phyloP scores from a whole-genome alignment of 73 alveolate genomes.

The Breviolum minutum region DNA sequence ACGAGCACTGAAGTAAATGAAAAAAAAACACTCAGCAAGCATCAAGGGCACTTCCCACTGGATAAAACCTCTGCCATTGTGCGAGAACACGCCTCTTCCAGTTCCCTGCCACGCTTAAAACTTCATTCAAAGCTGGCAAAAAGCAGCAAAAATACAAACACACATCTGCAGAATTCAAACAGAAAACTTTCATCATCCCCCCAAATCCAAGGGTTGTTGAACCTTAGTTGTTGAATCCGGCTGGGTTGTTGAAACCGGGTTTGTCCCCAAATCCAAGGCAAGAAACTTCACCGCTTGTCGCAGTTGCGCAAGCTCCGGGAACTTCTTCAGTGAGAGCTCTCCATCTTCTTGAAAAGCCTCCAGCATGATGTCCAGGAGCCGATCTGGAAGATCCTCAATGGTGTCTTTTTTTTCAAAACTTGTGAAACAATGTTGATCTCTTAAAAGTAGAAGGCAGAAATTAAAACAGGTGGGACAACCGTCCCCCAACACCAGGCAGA shows the following conservation, averaged over 20 bases:
- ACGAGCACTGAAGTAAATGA: not conserved
- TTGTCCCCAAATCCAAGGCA: not conserved
- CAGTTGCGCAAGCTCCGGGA: conserved; percentile 74
- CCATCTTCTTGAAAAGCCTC: conserved; percentile 90
- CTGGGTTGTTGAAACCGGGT: too few relatives aligned
- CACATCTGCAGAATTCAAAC: too few relatives aligned
- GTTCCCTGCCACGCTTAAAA: not conserved
- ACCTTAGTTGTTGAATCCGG: too few relatives aligned
- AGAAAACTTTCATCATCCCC: not conserved
- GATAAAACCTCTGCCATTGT: conserved; percentile 69
- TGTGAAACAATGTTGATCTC: not conserved
- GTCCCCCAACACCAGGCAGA: not conserved
- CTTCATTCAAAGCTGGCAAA: not conserved
- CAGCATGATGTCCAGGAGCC: conserved; percentile 62
- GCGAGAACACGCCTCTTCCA: conserved; percentile 80
- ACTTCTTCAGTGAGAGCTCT: conserved; percentile 80
- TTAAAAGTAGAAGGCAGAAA: not conserved
- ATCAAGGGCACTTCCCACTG: conserved; percentile 71
- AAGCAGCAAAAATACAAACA: not conserved
- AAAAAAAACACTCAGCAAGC: not conserved
- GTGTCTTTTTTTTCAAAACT: too few relatives aligned
- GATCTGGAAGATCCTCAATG: conserved; percentile 65
- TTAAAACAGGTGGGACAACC: not conserved
- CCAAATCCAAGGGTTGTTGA: too few relatives aligned
- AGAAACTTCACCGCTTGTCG: not conserved